Base-by-base conservation (phyloP, 352 stramenopile genomes). In the Phytophthora quininea region DNA sequence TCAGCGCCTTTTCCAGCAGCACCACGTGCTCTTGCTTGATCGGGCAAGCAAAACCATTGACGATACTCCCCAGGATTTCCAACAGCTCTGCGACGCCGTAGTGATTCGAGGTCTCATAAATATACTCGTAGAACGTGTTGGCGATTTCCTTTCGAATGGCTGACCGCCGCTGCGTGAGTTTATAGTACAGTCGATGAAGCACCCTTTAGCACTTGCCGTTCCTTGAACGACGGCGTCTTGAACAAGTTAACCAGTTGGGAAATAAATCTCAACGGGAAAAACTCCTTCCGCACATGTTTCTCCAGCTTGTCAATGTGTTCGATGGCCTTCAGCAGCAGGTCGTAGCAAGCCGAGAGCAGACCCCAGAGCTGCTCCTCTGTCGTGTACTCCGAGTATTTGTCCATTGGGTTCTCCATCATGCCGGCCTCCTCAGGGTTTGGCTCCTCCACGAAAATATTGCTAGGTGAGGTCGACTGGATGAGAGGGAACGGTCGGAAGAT, bases 31-130 rank as follows among this genome's bases (percentile, higher is more conserved):
- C 89, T 43, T 92, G 74, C 71, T 96, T 96, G 74, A 96, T 94
- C 24, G 89, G 89, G 49, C 86, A 95, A 6, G 88, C 89, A 74
- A 96, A 96, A 52, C 89, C 89, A 59, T 96, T 96, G 31, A 96
- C 88, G 58, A 96, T 96, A 62, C 86, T 95, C 57, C 89, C 89
- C 43, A 96, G 62, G 37, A 96, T 95, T 69, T 96, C 88, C 47
- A 96, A 71, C 51, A 96, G 71, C 71, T 96, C 89, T 31, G 88
- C 88, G 58, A 96, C 86, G 62, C 89, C 89, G 65, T 95, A 93
- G 73, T 96, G 86, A 58, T 93, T 94, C 73, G 76, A 88, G 32
- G 77, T 93, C 83, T 96, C 89, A 92, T 96, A 96, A 90, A 95
- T 93, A 91, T 95, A 96, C 84, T 93, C 87, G 79, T 94, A 96